Conservation (phyloP, 129 eudicot species). For the Helichrysum umbraculigerum region DNA sequence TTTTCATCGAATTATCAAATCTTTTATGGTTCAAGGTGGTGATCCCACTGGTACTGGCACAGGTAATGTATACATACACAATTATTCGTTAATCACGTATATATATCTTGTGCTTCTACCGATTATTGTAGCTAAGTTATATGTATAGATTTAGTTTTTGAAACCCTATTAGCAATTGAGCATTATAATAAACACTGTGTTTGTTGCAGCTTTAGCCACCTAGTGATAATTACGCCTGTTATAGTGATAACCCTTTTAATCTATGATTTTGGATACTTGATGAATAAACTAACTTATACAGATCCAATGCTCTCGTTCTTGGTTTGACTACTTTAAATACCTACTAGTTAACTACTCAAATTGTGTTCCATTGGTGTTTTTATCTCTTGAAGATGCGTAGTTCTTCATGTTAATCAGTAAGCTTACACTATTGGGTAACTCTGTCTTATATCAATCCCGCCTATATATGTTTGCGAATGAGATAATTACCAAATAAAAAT, state of each 20-base stretch:
- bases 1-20: conserved; percentile 82
- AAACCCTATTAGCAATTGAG: background rate
- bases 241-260: background rate
- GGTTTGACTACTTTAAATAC: background rate
- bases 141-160: background rate
- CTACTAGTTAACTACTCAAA: background rate
- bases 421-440: background rate
- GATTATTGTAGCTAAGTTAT: background rate
- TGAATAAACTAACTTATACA: background rate
- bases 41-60: conserved; percentile 92
- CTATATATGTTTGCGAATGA: background rate
- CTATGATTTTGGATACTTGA: background rate
- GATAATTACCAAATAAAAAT: background rate
- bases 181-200: background rate
- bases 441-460: background rate
- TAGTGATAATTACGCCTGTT: background rate
- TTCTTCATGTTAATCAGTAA: conserved; percentile 6
- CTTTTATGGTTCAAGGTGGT: conserved; percentile 89
- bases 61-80: conserved; percentile 37
- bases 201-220: background rate
- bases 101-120: background rate
- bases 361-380: background rate
- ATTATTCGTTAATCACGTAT: background rate
- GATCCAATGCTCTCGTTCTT: background rate
- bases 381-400: background rate